These are phyloP conservation scores for Lippia alba DNA, from an alignment of 305 asterid species.

Conservation along the genomic window DNA sequence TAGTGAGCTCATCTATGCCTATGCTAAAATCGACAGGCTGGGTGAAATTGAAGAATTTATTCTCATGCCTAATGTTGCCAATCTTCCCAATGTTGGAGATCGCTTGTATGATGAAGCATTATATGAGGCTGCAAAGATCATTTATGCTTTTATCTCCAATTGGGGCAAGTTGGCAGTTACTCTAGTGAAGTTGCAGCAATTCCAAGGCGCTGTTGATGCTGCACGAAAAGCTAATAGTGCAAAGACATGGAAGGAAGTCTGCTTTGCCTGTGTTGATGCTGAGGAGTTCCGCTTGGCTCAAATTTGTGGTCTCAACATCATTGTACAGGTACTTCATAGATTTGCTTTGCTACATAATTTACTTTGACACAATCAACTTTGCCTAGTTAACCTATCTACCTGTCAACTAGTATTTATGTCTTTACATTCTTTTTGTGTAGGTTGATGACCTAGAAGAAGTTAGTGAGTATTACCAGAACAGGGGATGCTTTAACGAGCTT, in stretches of 20 bases:
- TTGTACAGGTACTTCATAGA: slow-evolving; percentile 76
- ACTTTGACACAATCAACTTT: slow-evolving; percentile 10
- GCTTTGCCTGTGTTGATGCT: slow-evolving; percentile 99
- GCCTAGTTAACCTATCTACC: slow-evolving; percentile 1
- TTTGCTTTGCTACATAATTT: background rate
- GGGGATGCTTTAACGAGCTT: slow-evolving; percentile 98
- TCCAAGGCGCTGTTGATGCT: slow-evolving; percentile 99
- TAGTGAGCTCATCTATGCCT: slow-evolving; percentile 96
- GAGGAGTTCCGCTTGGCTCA: slow-evolving; percentile 99
- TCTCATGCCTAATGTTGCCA: slow-evolving; percentile 99
- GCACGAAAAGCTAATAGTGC: slow-evolving; percentile 98
- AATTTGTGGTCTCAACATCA: slow-evolving; percentile 97
- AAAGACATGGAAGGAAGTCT: slow-evolving; percentile 98
- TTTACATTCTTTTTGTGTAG: slow-evolving; percentile 46
- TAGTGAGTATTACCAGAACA: slow-evolving; percentile 94
- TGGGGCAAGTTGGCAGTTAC: slow-evolving; percentile 98
- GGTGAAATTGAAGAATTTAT: slow-evolving; percentile 96
- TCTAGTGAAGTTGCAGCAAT: slow-evolving; percentile 90
- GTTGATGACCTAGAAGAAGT: slow-evolving; percentile 99
- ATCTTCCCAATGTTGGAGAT: slow-evolving; percentile 97
- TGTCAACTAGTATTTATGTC: background rate
- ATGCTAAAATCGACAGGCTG: slow-evolving; percentile 94
- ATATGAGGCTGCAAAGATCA: slow-evolving; percentile 97
- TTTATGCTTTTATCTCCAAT: slow-evolving; percentile 89
- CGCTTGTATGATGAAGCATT: slow-evolving; percentile 94